Percentiles rank a stretch among this genome's conserved stretches.
phyloP scores from a whole-genome alignment of 2,329 filamentous ascomycete species.

The Neofusicoccum umdonicola region DNA sequence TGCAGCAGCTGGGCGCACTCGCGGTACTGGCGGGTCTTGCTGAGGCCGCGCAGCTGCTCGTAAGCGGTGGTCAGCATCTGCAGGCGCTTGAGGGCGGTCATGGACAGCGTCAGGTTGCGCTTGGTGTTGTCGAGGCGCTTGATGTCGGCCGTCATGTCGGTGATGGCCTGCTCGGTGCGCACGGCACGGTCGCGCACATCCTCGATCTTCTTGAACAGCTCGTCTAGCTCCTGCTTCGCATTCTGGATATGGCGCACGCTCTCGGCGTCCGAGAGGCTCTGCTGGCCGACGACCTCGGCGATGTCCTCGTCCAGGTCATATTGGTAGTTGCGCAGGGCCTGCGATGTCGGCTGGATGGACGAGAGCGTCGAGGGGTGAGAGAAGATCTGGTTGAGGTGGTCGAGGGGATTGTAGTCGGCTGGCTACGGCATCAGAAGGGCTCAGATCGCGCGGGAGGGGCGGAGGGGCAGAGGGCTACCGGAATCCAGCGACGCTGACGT shows the following conservation, averaged over 20 bases:
- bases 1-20: constrained; percentile 93
- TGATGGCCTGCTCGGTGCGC: constrained; percentile 92
- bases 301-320: constrained; percentile 81
- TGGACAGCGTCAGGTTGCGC: constrained; percentile 90
- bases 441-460: not conserved
- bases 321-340: constrained; percentile 70
- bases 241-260: constrained; percentile 88
- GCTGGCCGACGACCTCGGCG: constrained; percentile 65
- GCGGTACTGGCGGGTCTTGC: constrained; percentile 83
- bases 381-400: constrained; percentile 92
- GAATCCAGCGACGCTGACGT: constrained; percentile 37
- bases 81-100: constrained; percentile 94
- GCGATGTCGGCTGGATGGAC: constrained; percentile 72
- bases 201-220: constrained; percentile 92
- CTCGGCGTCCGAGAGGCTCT: constrained; percentile 81
- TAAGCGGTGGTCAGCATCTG: constrained; percentile 99
- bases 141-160: constrained; percentile 98
- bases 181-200: constrained; percentile 84
- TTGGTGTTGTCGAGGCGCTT: constrained; percentile 96
- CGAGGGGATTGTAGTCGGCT: constrained; percentile 88
- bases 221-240: constrained; percentile 83
- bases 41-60: constrained; percentile 82
- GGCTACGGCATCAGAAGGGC: constrained; percentile 18
- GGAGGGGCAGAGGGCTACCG: constrained; percentile 27
- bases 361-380: constrained; percentile 81